Base-by-base conservation (phyloP, 2,329 filamentous ascomycete genomes). In the Anthostomella pinea region DNA sequence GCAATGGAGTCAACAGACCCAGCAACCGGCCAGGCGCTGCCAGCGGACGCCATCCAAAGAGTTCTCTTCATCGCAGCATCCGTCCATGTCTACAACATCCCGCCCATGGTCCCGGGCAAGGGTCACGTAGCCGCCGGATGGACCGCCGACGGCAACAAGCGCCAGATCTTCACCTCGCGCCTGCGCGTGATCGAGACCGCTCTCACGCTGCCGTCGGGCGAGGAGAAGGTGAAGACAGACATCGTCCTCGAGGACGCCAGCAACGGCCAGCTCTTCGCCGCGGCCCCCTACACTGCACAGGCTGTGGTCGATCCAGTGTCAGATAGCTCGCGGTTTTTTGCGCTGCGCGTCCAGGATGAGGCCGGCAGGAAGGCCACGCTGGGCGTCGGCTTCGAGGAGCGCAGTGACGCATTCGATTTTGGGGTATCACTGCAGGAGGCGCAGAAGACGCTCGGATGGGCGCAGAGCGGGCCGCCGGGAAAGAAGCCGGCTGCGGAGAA, bases 1-100 rank as follows among this genome's bases (percentile, higher is more conserved):
- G 48, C 31, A 13, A 85, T 85, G 81, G 73, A 80, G 53, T 66
- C 72, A 37, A 68, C 79, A 58, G 85, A 93, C 64, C 85, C 85
- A 34, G 73, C 81, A 38, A 91, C 85, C 15, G 82, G 83, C 52
- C 68, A 67, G 21, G 64, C 81, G 47, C 75, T 88, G 49, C 82
- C 85, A 38, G 60, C 78, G 34, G 85, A 87, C 58, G 84, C 87
- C 53, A 91, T 94, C 65, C 86, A 93, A 65, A 83, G 87, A 60
- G 72, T 93, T 59, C 83, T 94, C 61, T 90, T 87, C 75, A 69
- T 89, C 60, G 78, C 82, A 46, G 69, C 74, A 54, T 70, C 75
- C 48, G 83, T 93, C 47, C 87, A 94, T 69, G 77, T 95, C 70
- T 95, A 95, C 73, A 81, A 84, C 57, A 89, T 94, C 60, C 88